Base-by-base conservation (phyloP, 1,284 basidiomycete genomes). In the Meripilus lineatus region DNA sequence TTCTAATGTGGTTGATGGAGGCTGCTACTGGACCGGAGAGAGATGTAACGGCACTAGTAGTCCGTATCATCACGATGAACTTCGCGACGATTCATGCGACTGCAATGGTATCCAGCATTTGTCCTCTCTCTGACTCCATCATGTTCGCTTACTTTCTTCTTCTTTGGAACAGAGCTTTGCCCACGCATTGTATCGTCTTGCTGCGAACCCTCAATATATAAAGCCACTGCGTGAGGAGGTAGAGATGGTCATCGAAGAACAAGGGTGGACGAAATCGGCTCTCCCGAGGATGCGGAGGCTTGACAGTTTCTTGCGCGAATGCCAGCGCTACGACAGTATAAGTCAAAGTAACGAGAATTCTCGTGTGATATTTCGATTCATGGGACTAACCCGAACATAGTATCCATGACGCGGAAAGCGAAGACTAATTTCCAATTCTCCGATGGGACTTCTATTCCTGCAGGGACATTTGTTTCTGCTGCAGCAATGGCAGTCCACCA, bases 251-350 rank as follows among this genome's bases (percentile, higher is more conserved):
- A 47, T 74, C 3, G 47, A 48, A 0, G 46, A 60, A 30, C 62
- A 72, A 4, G 74, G 73, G 1, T 74, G 74, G 71, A 64, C 70
- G 4, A 74, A 70, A 48, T 51, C 45, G 0, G 61, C 66, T 0
- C 44, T 75, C 25, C 56, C 47, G 30, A 67, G 65, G 38, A 69
- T 76, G 69, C 52, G 50, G 38, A 70, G 66, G 47, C 39, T 74
- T 2, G 74, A 77, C 52, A 76, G 73, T 48, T 72, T 76, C 53
- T 25, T 77, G 22, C 64, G 59, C 38, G 74, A 77, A 50, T 58
- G 61, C 2, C 61, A 66, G 42, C 62, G 73, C 1, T 34, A 65
- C 14, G 54, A 62, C 26, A 61, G 63, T 0, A 39, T 63, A 3
- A 48, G 44, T 33, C 15, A 48, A 14, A 26, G 67, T 65, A 53